Base-by-base conservation (phyloP, 2,329 filamentous ascomycete genomes). In the Ramularia collo-cygni region DNA sequence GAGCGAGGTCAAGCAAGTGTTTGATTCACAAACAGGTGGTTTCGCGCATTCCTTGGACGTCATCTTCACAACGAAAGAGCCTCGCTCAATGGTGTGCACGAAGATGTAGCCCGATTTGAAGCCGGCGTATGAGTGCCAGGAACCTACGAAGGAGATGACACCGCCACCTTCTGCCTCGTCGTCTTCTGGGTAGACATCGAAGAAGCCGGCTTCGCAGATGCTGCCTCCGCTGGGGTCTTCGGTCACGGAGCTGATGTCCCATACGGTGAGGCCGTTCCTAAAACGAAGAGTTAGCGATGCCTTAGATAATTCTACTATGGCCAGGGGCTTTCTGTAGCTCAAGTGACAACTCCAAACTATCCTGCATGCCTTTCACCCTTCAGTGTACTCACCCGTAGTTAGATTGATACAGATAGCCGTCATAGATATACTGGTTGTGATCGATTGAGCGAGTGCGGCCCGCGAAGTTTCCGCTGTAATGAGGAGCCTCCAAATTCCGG, bases 61-160 rank as follows among this genome's bases (percentile, higher is more conserved):
- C 43, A 46, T 46, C 61, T 71, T 74, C 8, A 74, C 60, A 6
- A 69, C 63, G 34, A 68, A 74, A 3, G 64, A 63, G 37, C 72
- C 71, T 6, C 70, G 59, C 58, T 75, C 71, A 40, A 74, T 74
- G 2, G 65, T 71, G 56, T 74, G 73, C 43, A 75, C 55, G 10
- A 74, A 63, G 41, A 75, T 66, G 50, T 67, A 67, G 2, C 70
- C 71, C 1, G 63, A 68, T 53, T 65, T 65, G 55, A 74, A 74
- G 46, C 57, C 66, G 1, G 68, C 67, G 44, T 71, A 74, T 29
- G 64, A 63, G 17, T 63, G 68, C 71, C 71, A 74, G 2, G 66
- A 66, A 3, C 68, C 70, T 10, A 46, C 27, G 38, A 44, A 54
- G 8, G 48, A 49, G 8, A 69, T 63, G 3, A 42, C 68, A 66